phyloP scores from a whole-genome alignment of 2,329 filamentous ascomycete species.

The Colletotrichum tamarilloi region DNA sequence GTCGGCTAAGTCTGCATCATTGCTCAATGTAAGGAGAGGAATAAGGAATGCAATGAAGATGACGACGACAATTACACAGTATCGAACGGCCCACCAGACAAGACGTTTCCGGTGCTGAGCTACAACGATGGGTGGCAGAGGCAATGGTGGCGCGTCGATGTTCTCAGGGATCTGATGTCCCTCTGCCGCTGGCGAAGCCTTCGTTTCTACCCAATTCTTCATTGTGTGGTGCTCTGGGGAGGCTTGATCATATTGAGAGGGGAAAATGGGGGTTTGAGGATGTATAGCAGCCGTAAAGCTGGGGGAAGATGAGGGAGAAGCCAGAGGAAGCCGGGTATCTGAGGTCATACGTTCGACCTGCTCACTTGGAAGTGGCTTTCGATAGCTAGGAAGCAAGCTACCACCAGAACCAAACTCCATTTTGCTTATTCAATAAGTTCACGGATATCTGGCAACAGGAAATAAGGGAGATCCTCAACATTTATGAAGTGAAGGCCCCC shows the following conservation, averaged over 20 bases:
- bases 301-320: background rate
- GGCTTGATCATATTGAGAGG: background rate
- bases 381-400: background rate
- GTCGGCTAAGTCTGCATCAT: conserved; percentile 28
- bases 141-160: background rate
- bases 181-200: background rate
- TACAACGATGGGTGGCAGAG: background rate
- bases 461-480: too few species aligned
- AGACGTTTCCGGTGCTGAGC: conserved; percentile 9
- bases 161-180: background rate
- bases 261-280: background rate
- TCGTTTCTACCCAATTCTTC: conserved; percentile 2
- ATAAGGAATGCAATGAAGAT: conserved; percentile 36
- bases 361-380: background rate
- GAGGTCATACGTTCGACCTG: background rate
- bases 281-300: background rate
- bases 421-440: background rate
- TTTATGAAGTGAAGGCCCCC: too few species aligned
- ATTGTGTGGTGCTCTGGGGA: background rate
- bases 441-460: too few species aligned
- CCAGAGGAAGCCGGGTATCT: background rate
- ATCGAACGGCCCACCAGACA: conserved; percentile 37
- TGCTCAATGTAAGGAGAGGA: conserved; percentile 36
- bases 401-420: background rate
- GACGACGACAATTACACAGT: conserved; percentile 33